Percentiles rank a stretch among this genome's conserved stretches.
Conservation (phyloP, 352 stramenopile species). For the Globisporangium paddicum region DNA sequence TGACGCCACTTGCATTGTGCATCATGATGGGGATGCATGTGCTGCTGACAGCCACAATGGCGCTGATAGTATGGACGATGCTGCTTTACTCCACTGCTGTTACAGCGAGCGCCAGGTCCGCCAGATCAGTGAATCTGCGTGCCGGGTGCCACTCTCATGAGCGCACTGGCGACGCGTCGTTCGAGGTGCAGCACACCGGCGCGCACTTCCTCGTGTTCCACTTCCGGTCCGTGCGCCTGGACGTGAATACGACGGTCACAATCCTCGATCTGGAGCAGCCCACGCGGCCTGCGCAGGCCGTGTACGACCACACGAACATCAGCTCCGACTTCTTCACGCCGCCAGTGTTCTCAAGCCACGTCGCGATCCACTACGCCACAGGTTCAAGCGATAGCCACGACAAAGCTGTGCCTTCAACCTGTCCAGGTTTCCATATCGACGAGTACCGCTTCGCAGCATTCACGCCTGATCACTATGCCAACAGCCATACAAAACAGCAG, state of each 20-base stretch:
- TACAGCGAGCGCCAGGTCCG: not conserved
- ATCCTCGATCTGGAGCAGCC: slow-evolving; percentile 13
- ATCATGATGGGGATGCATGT: not conserved
- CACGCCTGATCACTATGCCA: not conserved
- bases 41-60: no score
- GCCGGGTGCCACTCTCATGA: not conserved
- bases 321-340: slow-evolving; percentile 17
- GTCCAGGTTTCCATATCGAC: slow-evolving; percentile 34
- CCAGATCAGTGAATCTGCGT: not conserved
- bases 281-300: not conserved
- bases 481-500: not conserved
- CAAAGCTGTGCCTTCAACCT: not conserved
- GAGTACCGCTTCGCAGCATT: slow-evolving; percentile 23
- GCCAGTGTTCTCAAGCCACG: slow-evolving; percentile 11
- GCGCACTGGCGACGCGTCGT: slow-evolving; percentile 1
- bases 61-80: not conserved
- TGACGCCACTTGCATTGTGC: no score
- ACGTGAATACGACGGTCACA: slow-evolving; percentile 13
- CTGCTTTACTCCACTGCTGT: not conserved
- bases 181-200: slow-evolving; percentile 14
- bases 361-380: slow-evolving; percentile 16
- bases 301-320: slow-evolving; percentile 1
- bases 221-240: slow-evolving; percentile 22
- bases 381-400: not conserved
- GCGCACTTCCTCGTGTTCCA: slow-evolving; percentile 37